Evolutionary conservation across 306 rosid genomes (phyloP).

Genomic region (Gynostemma pentaphyllum): DNA sequence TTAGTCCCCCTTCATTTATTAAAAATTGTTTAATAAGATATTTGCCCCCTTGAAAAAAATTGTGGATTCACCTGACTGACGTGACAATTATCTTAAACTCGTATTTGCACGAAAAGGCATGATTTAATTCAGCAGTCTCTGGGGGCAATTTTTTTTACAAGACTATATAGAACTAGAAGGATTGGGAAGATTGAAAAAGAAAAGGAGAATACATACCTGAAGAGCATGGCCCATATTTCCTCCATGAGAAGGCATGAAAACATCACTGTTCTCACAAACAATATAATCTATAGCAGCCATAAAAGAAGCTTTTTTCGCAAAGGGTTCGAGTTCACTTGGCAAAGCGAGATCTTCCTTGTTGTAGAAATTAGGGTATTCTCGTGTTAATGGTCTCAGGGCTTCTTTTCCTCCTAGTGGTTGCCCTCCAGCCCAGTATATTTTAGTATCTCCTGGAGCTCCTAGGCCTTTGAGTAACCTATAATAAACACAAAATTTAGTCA

Average conservation of each 20-base stretch:
- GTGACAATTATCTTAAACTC: too few relatives aligned
- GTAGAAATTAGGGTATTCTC: slow-evolving; percentile 56
- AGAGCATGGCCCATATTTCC: slow-evolving; percentile 97
- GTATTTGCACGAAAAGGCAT: too few relatives aligned
- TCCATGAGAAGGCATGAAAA: slow-evolving; percentile 98
- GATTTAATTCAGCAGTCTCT: too few relatives aligned
- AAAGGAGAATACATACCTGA: slow-evolving; percentile 41
- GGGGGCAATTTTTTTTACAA: background rate
- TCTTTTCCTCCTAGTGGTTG: slow-evolving; percentile 83
- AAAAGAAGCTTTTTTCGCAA: slow-evolving; percentile 61
- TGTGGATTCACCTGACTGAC: too few relatives aligned
- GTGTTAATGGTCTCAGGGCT: slow-evolving; percentile 58
- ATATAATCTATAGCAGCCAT: slow-evolving; percentile 95
- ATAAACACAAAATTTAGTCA: background rate
- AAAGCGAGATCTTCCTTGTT: slow-evolving; percentile 75
- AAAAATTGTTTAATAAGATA: too few relatives aligned
- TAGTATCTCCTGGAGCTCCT: slow-evolving; percentile 72
- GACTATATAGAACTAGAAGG: background rate
- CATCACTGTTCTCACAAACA: slow-evolving; percentile 76
- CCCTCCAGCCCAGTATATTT: slow-evolving; percentile 97
- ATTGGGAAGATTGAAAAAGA: background rate
- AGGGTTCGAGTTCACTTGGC: slow-evolving; percentile 62
- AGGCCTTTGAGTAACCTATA: slow-evolving; percentile 78
- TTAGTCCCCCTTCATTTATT: too few relatives aligned
- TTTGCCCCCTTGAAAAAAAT: too few relatives aligned